These are phyloP conservation scores for Quambalaria eucalypti DNA, from an alignment of 1,284 basidiomycete genomes.

Conservation along the genomic window DNA sequence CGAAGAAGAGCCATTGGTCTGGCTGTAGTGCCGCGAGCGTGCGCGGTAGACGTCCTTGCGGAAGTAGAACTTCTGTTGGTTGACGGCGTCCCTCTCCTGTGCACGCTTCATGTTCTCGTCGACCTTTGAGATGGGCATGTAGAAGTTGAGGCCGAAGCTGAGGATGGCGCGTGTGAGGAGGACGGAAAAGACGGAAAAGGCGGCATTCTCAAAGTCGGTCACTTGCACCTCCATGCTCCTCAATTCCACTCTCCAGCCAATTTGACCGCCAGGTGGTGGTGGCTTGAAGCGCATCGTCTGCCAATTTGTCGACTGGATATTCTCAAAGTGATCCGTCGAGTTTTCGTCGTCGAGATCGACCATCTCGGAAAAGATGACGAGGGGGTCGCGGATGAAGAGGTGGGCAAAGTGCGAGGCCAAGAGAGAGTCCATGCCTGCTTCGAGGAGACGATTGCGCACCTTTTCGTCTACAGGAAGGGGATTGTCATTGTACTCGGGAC, in stretches of 20 bases:
- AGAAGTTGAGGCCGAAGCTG: conserved; percentile 82
- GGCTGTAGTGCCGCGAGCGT: conserved; percentile 49
- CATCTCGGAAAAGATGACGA: conserved; percentile 89
- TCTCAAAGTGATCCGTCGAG: conserved; percentile 96
- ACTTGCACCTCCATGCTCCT: conserved; percentile 97
- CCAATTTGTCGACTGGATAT: conserved; percentile 99
- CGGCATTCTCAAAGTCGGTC: conserved; percentile 98
- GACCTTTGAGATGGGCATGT: conserved; percentile 94
- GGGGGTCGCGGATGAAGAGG: conserved; percentile 92
- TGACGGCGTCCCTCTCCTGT: conserved; percentile 71
- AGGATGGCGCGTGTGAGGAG: conserved; percentile 87
- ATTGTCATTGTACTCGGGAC: conserved; percentile 87
- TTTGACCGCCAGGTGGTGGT: conserved; percentile 69
- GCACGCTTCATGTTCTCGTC: conserved; percentile 93
- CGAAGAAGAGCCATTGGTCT: conserved; percentile 5
- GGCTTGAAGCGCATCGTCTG: conserved; percentile 98
- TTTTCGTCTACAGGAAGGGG: conserved; percentile 66
- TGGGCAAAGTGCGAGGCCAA: conserved; percentile 88
- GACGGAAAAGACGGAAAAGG: conserved; percentile 87
- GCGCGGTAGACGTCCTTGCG: conserved; percentile 65
- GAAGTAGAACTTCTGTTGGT: conserved; percentile 74
- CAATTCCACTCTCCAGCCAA: conserved; percentile 98
- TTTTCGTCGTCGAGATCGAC: conserved; percentile 79
- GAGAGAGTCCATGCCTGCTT: conserved; percentile 66
- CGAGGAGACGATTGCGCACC: conserved; percentile 45